Conservation (phyloP, 148 eudicot species). For the Pharnaceum exiguum region DNA sequence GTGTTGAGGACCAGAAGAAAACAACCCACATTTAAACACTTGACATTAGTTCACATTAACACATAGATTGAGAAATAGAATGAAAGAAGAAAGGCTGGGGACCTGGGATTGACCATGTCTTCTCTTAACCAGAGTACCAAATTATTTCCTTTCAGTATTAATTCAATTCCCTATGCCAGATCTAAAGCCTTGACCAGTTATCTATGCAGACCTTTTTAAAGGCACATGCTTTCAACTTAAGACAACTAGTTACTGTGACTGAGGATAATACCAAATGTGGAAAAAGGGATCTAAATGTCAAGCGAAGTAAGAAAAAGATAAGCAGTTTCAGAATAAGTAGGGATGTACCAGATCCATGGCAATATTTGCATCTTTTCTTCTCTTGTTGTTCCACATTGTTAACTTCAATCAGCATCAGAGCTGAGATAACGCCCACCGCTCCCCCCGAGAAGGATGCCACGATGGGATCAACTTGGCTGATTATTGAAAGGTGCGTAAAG, state of each 20-base stretch:
- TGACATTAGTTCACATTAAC: too few relatives aligned
- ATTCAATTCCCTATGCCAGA: too few relatives aligned
- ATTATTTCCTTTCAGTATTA: too few relatives aligned
- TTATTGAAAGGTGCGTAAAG: constrained; percentile 16
- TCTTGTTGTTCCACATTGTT: constrained; percentile 88
- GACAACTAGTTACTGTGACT: background rate
- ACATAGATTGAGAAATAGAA: too few relatives aligned
- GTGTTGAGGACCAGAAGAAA: too few relatives aligned
- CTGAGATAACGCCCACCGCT: constrained; percentile 93
- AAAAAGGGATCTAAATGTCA: background rate
- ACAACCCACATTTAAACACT: too few relatives aligned
- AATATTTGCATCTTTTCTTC: constrained; percentile 95
- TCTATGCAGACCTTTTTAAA: too few relatives aligned
- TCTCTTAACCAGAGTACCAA: too few relatives aligned
- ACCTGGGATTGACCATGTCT: too few relatives aligned
- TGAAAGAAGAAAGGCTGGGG: too few relatives aligned
- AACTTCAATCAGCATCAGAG: constrained; percentile 87
- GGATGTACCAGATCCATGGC: constrained; percentile 81
- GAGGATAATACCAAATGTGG: background rate
- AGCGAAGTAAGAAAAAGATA: background rate
- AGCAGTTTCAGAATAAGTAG: background rate
- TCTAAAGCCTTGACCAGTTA: too few relatives aligned
- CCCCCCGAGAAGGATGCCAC: constrained; percentile 96
- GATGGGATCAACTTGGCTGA: constrained; percentile 96
- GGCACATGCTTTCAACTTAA: background rate